phyloP scores from a whole-genome alignment of 2,329 filamentous ascomycete species.

The Akanthomyces muscarius region DNA sequence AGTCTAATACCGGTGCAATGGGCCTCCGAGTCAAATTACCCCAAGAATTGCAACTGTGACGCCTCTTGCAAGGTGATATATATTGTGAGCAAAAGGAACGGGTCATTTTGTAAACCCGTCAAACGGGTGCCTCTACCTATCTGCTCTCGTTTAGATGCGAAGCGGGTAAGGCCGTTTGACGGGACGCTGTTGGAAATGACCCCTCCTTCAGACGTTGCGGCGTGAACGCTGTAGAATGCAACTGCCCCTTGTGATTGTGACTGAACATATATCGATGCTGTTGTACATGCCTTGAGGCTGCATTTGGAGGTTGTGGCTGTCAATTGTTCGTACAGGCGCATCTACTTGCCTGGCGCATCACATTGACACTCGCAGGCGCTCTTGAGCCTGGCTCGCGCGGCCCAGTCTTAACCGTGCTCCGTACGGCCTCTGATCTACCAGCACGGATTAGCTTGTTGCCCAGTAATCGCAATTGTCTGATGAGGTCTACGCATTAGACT shows the following conservation, averaged over 20 bases:
- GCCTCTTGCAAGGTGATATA: too few species aligned
- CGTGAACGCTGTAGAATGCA: not conserved
- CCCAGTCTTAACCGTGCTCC: not conserved
- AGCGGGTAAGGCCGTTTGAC: not conserved
- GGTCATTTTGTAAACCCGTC: not conserved
- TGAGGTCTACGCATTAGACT: not conserved
- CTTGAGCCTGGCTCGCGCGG: not conserved
- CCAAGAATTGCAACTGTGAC: not conserved
- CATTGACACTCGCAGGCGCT: not conserved
- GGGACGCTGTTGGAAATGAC: not conserved
- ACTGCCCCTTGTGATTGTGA: not conserved
- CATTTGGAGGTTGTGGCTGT: not conserved
- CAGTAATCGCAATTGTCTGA: not conserved
- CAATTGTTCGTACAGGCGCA: not conserved
- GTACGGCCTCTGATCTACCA: not conserved
- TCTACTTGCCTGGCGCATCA: not conserved
- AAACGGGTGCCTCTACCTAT: not conserved
- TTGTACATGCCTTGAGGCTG: not conserved
- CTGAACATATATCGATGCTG: not conserved
- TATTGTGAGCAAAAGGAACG: not conserved
- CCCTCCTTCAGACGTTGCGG: not conserved
- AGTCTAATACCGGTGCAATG: not conserved
- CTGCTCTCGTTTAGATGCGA: not conserved
- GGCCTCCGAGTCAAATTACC: not conserved
- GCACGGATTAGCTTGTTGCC: not conserved